Base-by-base conservation (phyloP, 2,329 filamentous ascomycete genomes). In the Decorospora gaudefroyi region DNA sequence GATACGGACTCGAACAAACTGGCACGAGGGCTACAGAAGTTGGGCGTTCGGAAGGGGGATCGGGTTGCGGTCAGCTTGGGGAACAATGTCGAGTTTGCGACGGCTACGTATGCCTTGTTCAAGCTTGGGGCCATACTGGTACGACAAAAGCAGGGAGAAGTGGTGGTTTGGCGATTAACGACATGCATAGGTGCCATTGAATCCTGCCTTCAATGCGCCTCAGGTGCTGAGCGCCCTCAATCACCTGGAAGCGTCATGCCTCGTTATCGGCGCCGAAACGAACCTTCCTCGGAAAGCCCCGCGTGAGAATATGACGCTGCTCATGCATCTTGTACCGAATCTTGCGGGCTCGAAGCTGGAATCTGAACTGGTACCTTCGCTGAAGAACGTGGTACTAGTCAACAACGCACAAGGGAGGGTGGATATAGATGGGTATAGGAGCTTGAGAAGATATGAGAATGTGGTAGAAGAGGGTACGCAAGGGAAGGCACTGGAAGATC, bases 121-220 rank as follows among this genome's bases (percentile, higher is more conserved):
- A 97, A 97, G 71, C 79, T 97, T 7, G 93, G 93, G n/a, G 92
- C 89, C 16, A 82, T 97, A 36, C 76, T 97, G 51, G 91, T 83
- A 66, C 49, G 72, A 18, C 7, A 15, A 17, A 18, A 6, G 6
- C 11, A 6, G 12, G n/a, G 5, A 3, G 5, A 10, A 6, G 17
- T 16, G 7, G 8, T 21, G 22, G 3, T 4, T 16, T 17, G 4
- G 18, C 22, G 12, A 25, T 42, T 48, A 28, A 49, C 19, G 6
- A 3, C 7, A 5, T n/a, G 5, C 4, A 27, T 44, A 82, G 81
- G 82, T 95, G n/a, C 93, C 92, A 0, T 74, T 97, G 16, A 97
- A 99, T 68, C 92, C 91, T 13, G 86, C 83, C 1, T 97, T 97
- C 76, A 95, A 90, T 57, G 78, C 82, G 3, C 70, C 75, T 4